phyloP scores from a whole-genome alignment of 2,329 filamentous ascomycete genomes.

The Aspergillaceae sp. region DNA sequence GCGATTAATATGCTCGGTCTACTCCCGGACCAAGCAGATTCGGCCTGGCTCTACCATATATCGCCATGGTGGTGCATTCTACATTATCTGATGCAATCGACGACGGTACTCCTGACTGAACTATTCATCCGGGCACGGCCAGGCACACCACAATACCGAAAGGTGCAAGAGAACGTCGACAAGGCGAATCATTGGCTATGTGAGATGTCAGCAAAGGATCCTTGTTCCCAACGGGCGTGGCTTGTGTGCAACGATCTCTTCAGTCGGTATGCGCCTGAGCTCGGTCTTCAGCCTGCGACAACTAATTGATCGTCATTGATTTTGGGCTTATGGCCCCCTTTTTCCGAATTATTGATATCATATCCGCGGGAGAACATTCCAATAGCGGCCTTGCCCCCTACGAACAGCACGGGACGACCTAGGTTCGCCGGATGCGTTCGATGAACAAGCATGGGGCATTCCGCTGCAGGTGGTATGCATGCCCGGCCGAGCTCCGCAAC shows the following conservation, averaged over 20 bases:
- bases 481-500: neutral
- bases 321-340: neutral
- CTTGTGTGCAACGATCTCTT: conserved; percentile 20
- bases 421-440: neutral
- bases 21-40: conserved; percentile 27
- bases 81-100: conserved; percentile 35
- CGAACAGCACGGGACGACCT: neutral
- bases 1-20: conserved; percentile 28
- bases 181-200: conserved; percentile 31
- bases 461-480: neutral
- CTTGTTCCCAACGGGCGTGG: conserved; percentile 28
- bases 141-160: conserved; percentile 20
- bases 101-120: conserved; percentile 29
- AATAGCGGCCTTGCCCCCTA: neutral
- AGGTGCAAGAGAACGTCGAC: conserved; percentile 20
- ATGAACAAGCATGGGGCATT: neutral
- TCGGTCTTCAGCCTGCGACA: neutral
- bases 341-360: neutral
- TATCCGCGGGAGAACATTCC: neutral
- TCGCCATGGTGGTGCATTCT: conserved; percentile 35
- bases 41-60: conserved; percentile 21
- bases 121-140: conserved; percentile 25
- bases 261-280: conserved; percentile 11
- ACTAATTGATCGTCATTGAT: neutral
- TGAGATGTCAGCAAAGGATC: conserved; percentile 26